Conservation (phyloP, 2,329 filamentous ascomycete species). For the Didymella arachidicola region DNA sequence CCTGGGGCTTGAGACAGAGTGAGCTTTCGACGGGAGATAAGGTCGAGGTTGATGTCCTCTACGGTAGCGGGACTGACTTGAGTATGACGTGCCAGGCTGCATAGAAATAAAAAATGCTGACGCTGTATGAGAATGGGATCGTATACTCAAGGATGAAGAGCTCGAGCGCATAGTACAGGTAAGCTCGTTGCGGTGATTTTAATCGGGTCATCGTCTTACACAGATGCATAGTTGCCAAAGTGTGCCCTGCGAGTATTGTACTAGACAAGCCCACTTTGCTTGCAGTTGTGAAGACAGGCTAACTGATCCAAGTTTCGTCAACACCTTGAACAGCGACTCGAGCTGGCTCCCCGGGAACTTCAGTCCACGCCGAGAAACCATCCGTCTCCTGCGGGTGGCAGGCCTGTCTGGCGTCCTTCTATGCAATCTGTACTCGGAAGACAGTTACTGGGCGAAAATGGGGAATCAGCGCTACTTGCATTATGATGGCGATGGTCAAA, state of each 20-base stretch:
- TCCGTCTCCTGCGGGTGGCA: not conserved
- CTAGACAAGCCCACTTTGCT: no score
- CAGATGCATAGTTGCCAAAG: no score
- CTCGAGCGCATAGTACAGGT: no score
- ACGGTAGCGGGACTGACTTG: constrained; percentile 4
- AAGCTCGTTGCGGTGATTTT: no score
- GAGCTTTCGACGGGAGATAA: not conserved
- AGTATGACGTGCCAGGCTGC: not conserved
- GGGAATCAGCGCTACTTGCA: constrained; percentile 27
- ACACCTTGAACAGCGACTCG: not conserved
- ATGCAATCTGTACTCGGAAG: constrained; percentile 23
- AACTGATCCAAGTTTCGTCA: constrained; percentile 1
- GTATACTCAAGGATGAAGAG: no score
- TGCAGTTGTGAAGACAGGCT: no score
- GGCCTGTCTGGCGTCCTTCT: constrained; percentile 4
- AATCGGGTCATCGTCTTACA: no score
- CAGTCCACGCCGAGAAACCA: not conserved
- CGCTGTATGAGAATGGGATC: no score
- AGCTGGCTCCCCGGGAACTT: constrained; percentile 8
- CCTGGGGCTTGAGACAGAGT: constrained; percentile 4
- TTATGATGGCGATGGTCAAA: constrained; percentile 2
- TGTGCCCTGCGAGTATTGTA: no score
- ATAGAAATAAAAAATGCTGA: no score
- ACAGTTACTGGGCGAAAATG: constrained; percentile 38
- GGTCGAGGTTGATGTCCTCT: not conserved